Base-by-base conservation (phyloP, 2,329 filamentous ascomycete species). In the Talaromyces atroroseus region DNA sequence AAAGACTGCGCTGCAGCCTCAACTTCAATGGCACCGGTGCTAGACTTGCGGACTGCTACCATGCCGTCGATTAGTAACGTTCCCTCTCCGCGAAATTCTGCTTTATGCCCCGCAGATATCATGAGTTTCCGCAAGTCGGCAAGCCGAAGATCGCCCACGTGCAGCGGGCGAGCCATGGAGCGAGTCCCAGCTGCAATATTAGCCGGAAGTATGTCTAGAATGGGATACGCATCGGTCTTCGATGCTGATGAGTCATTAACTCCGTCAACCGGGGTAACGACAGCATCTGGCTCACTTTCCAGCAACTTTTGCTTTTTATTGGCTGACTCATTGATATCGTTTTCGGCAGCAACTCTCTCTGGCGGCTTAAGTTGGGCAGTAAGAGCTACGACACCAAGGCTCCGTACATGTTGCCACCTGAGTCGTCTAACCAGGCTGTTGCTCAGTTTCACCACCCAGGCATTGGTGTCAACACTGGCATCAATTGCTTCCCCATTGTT, bases 391-490 rank as follows among this genome's bases (percentile, higher is more conserved):
- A 99, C 90, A 40, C 90, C 89, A 7, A 97, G 78, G 2, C 89
- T 91, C 56, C 90, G 86, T 23, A 97, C 91, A 58, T 90, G 92
- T 75, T 97, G 94, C 94, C 94, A 97, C 67, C 89, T 90, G 58
- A 99, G 80, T 63, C 88, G 88, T 72, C 90, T 90, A 58, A 95
- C 88, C 20, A 99, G 83, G 46, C 83, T 78, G 63, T 92, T 89
- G 49, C 90, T 91, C 18, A 99, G 81, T 72, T 92, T 95, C 59
- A 99, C 89, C 23, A 89, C 87, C 94, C 95, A 99, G 3, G 94
- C 92, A 69, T 97, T 96, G 5, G 92, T 97, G 69, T 99, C 94
- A 44, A 97, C 92, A 66, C 92, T 96, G 12, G 92, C 94, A 71
- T 99, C 87, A 44, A 99, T 81, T 14, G 80, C 77, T 34, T 81